Evolutionary conservation across 1,284 basidiomycete species (phyloP).

Genomic region (Boletellus deceptivus): DNA sequence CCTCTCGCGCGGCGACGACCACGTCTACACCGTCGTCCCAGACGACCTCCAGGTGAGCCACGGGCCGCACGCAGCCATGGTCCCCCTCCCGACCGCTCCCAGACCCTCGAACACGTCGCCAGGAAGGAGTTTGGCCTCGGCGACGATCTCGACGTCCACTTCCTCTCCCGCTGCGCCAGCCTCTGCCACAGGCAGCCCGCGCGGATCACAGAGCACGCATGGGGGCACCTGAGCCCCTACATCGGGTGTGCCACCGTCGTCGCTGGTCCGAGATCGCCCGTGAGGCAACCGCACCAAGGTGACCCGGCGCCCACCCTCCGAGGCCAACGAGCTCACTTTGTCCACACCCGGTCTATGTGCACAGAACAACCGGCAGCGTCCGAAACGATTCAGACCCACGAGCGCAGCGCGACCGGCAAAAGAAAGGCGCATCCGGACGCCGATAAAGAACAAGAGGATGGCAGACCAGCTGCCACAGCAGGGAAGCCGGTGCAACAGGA

Average conservation of each 20-base stretch:
- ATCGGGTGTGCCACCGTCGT: slow-evolving; percentile 28
- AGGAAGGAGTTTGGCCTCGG: slow-evolving; percentile 23
- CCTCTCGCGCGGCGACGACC: slow-evolving; percentile 16
- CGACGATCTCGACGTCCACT: slow-evolving; percentile 6
- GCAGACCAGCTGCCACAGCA: background rate
- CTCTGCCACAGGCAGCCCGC: slow-evolving; percentile 20
- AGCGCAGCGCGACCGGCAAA: background rate
- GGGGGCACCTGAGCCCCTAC: slow-evolving; percentile 16
- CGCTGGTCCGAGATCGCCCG: background rate
- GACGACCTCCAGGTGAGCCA: slow-evolving; percentile 16
- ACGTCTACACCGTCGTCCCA: slow-evolving; percentile 24
- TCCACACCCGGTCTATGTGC: too few relatives aligned
- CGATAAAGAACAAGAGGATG: background rate
- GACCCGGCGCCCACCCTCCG: background rate
- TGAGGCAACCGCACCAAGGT: background rate
- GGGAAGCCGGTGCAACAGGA: background rate
- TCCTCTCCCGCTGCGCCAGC: slow-evolving; percentile 23
- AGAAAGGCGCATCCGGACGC: background rate
- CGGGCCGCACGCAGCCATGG: too few relatives aligned
- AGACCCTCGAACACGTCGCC: slow-evolving; percentile 21
- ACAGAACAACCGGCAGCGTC: background rate
- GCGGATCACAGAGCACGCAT: slow-evolving; percentile 21
- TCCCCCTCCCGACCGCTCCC: too few relatives aligned
- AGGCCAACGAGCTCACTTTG: too few relatives aligned
- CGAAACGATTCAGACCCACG: background rate